phyloP scores from a whole-genome alignment of 1,284 basidiomycete species.

The Pseudozyma flocculosa region DNA sequence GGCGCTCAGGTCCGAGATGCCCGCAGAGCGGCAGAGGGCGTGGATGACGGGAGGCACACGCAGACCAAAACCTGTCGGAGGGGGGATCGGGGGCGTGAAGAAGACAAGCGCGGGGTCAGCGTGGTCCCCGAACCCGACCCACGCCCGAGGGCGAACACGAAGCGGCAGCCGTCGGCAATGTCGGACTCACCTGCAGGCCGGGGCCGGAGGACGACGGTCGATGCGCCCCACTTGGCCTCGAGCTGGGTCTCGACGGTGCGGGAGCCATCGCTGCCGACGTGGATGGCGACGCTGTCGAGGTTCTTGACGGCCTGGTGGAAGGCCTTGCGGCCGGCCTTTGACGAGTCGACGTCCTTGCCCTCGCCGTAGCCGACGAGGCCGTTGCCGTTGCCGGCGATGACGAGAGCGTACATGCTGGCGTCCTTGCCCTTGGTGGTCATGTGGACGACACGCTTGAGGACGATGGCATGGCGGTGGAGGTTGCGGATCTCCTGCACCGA shows the following conservation, averaged over 20 bases:
- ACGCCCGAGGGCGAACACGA: too few species aligned
- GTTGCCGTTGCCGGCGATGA: constrained; percentile 77
- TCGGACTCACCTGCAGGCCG: constrained; percentile 64
- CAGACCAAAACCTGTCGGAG: constrained; percentile 77
- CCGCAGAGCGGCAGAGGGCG: constrained; percentile 80
- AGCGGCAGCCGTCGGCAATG: too few species aligned
- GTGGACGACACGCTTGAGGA: constrained; percentile 66
- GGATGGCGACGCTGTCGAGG: constrained; percentile 76
- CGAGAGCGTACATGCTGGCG: constrained; percentile 68
- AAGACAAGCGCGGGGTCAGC: background rate
- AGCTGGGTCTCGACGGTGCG: constrained; percentile 85
- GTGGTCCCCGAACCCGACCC: too few species aligned
- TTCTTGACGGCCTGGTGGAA: constrained; percentile 74
- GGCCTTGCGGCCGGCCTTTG: constrained; percentile 68
- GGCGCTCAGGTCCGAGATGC: constrained; percentile 89
- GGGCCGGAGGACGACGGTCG: constrained; percentile 77
- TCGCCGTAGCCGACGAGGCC: constrained; percentile 88
- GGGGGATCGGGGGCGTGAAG: constrained; percentile 13
- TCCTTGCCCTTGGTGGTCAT: constrained; percentile 86
- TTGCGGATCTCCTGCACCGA: constrained; percentile 42
- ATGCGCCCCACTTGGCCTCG: constrained; percentile 80
- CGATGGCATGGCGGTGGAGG: constrained; percentile 52
- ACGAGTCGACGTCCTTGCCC: constrained; percentile 71
- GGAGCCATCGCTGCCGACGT: constrained; percentile 44
- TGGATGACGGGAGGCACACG: constrained; percentile 86